Conservation (phyloP, 306 rosid genomes). For the Rosa chinensis region DNA sequence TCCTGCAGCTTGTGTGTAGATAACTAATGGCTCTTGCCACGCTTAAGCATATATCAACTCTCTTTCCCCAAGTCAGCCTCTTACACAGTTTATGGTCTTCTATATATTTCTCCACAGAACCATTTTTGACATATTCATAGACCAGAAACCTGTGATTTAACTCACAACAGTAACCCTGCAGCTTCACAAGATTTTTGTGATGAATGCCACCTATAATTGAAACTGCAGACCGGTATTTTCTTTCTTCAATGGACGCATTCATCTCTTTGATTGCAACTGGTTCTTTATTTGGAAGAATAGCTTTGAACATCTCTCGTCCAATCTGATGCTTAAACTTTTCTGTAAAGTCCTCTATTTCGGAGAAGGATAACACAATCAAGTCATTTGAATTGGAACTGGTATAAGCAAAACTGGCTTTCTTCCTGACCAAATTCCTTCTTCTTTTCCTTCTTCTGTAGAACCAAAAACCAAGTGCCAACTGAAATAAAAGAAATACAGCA, state of each 20-base stretch:
- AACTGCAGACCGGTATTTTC: constrained; percentile 61
- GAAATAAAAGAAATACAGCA: constrained; percentile 42
- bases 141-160: constrained; percentile 48
- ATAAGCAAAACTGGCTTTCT: constrained; percentile 36
- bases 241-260: constrained; percentile 54
- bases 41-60: constrained; percentile 62
- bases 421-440: constrained; percentile 38
- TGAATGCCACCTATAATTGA: constrained; percentile 59
- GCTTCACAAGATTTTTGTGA: constrained; percentile 73
- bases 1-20: constrained; percentile 76
- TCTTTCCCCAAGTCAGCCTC: constrained; percentile 68
- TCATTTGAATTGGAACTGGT: constrained; percentile 49
- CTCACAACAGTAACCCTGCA: constrained; percentile 86
- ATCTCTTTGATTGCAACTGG: constrained; percentile 52
- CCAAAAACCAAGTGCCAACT: constrained; percentile 55
- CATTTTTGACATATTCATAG: constrained; percentile 58
- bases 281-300: constrained; percentile 44
- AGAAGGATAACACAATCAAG: constrained; percentile 47
- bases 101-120: constrained; percentile 54
- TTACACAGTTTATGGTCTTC: constrained; percentile 53
- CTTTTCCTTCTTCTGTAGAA: constrained; percentile 45
- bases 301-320: constrained; percentile 64
- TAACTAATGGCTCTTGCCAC: constrained; percentile 70
- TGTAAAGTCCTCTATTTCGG: constrained; percentile 63
- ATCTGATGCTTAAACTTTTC: constrained; percentile 53